Conservation (phyloP, 345 rosid genomes). For the Populus euphratica region DNA sequence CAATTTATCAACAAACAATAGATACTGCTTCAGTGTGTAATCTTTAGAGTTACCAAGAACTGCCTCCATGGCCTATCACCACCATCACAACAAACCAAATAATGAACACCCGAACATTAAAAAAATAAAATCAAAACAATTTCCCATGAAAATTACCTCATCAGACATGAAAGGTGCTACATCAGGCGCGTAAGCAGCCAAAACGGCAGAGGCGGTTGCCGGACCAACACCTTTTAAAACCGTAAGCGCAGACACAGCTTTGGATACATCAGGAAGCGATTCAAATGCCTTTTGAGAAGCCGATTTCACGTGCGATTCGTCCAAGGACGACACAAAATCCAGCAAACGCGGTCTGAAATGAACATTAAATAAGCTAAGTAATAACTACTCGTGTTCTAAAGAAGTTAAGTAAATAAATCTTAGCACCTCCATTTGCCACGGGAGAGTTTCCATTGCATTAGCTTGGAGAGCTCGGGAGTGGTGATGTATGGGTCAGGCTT, state of each 20-base stretch:
- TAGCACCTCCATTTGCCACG: slow-evolving; percentile 87
- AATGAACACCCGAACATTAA: background rate
- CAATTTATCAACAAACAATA: slow-evolving; percentile 49
- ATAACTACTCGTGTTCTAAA: too few relatives aligned
- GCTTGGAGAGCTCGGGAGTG: slow-evolving; percentile 69
- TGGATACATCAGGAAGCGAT: slow-evolving; percentile 67
- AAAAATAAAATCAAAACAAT: background rate
- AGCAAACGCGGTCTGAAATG: slow-evolving; percentile 68
- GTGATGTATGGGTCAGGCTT: slow-evolving; percentile 78
- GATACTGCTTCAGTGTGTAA: slow-evolving; percentile 69
- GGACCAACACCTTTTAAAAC: slow-evolving; percentile 89
- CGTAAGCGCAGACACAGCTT: slow-evolving; percentile 66
- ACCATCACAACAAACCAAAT: background rate
- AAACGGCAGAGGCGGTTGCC: slow-evolving; percentile 82
- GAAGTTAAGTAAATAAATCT: background rate
- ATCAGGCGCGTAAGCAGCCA: slow-evolving; percentile 83
- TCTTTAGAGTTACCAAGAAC: slow-evolving; percentile 70
- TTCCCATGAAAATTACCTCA: slow-evolving; percentile 44
- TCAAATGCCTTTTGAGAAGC: slow-evolving; percentile 71
- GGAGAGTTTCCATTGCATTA: slow-evolving; percentile 90
- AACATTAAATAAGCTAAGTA: background rate
- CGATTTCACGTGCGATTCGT: slow-evolving; percentile 57
- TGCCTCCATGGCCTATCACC: slow-evolving; percentile 64
- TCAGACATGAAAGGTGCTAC: slow-evolving; percentile 85
- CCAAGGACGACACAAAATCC: slow-evolving; percentile 64